These are phyloP conservation scores for Cajanus cajan DNA, from an alignment of 306 rosid species.

Conservation along the genomic window DNA sequence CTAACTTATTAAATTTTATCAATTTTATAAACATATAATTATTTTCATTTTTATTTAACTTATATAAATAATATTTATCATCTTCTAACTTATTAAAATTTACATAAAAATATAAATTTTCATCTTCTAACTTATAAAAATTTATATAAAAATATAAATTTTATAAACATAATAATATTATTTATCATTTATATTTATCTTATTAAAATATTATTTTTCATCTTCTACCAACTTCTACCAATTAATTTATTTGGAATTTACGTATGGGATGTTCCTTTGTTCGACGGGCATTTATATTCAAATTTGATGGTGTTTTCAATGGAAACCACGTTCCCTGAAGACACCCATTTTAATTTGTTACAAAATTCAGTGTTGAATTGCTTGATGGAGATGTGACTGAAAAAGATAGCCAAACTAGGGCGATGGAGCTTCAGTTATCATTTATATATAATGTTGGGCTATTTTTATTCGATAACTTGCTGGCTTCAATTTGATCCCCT, in stretches of 20 bases:
- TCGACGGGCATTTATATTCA: background rate
- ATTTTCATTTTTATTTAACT: too few species aligned
- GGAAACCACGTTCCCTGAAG: background rate
- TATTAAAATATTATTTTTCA: too few species aligned
- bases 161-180: too few species aligned
- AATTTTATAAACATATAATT: too few species aligned
- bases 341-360: background rate
- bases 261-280: background rate
- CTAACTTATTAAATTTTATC: too few species aligned
- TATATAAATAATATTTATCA: too few species aligned
- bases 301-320: background rate
- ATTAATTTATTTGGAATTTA: background rate
- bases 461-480: background rate
- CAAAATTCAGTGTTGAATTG: constrained; percentile 8
- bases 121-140: too few species aligned
- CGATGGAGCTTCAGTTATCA: background rate
- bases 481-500: constrained; percentile 5
- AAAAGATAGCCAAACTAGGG: background rate
- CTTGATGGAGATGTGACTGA: background rate
- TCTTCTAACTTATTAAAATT: too few species aligned
- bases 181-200: too few species aligned
- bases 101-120: too few species aligned
- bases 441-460: background rate
- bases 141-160: too few species aligned
- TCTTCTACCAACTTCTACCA: background rate